phyloP scores from a whole-genome alignment of 805 yeast species.

The Dipodascus albidus region DNA sequence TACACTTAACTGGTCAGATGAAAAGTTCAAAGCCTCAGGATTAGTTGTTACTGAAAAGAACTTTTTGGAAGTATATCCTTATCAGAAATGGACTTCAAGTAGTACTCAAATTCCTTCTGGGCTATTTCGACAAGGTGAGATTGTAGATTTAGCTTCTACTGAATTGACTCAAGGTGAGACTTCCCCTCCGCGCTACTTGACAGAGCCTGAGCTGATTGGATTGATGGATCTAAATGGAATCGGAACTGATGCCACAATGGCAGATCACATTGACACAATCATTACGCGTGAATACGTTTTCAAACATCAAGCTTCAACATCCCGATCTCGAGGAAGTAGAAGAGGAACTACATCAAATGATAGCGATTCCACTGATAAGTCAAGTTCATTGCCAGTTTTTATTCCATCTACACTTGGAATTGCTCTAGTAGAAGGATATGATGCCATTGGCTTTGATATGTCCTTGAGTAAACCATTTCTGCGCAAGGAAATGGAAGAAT shows the following conservation, averaged over 20 bases:
- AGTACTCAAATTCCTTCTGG: constrained; percentile 49
- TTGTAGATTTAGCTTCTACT: constrained; percentile 42
- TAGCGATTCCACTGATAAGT: neutral
- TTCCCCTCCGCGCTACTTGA: constrained; percentile 67
- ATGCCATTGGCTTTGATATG: constrained; percentile 59
- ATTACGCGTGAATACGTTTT: constrained; percentile 46
- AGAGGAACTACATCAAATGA: constrained; percentile 3
- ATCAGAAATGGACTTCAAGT: constrained; percentile 60
- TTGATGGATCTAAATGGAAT: constrained; percentile 96
- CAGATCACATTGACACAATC: constrained; percentile 88
- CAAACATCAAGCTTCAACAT: constrained; percentile 6
- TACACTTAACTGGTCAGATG: constrained; percentile 66
- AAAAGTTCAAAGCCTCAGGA: constrained; percentile 63
- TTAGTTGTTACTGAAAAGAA: constrained; percentile 61
- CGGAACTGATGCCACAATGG: constrained; percentile 98
- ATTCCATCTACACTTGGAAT: constrained; percentile 78
- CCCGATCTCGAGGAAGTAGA: constrained; percentile 1
- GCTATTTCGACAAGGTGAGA: constrained; percentile 43
- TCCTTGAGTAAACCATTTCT: constrained; percentile 84
- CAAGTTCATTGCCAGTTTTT: constrained; percentile 23
- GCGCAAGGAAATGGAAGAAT: constrained; percentile 61
- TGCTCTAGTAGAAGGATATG: constrained; percentile 82
- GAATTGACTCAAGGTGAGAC: constrained; percentile 67
- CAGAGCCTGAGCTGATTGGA: constrained; percentile 85
- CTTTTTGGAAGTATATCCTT: constrained; percentile 70